phyloP scores from a whole-genome alignment of 2,329 filamentous ascomycete genomes.

The Fusarium anthophilum region DNA sequence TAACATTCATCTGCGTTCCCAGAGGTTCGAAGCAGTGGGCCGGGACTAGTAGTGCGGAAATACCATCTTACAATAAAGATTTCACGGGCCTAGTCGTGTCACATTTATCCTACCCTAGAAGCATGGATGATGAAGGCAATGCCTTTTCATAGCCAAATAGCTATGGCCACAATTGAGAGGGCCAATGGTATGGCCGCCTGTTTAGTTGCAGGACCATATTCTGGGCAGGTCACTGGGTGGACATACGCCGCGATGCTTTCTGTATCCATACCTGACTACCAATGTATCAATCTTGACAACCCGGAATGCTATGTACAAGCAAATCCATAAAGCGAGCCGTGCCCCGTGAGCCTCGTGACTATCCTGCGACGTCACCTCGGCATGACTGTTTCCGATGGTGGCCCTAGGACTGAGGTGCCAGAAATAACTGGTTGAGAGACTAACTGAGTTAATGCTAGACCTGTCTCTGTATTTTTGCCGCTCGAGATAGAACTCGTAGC shows the following conservation, averaged over 20 bases:
- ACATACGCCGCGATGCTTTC: not conserved
- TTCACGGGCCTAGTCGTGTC: not conserved
- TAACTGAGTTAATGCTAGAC: not conserved
- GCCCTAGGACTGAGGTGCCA: not conserved
- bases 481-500: not conserved
- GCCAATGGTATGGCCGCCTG: not conserved
- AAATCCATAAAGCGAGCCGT: constrained; percentile 17
- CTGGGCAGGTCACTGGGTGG: not conserved
- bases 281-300: constrained; percentile 5
- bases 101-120: constrained; percentile 14
- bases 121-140: not conserved
- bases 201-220: not conserved
- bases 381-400: too few species aligned
- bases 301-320: not conserved
- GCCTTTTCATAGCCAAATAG: not conserved
- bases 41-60: not conserved
- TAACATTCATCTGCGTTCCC: not conserved
- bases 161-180: constrained; percentile 4
- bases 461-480: not conserved
- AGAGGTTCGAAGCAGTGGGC: not conserved
- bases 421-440: not conserved
- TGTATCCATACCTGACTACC: not conserved
- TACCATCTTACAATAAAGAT: not conserved
- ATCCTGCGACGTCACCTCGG: constrained; percentile 33
- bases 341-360: constrained; percentile 31